phyloP scores from a whole-genome alignment of 2,329 filamentous ascomycete species.

The Pezicula rhizophila region DNA sequence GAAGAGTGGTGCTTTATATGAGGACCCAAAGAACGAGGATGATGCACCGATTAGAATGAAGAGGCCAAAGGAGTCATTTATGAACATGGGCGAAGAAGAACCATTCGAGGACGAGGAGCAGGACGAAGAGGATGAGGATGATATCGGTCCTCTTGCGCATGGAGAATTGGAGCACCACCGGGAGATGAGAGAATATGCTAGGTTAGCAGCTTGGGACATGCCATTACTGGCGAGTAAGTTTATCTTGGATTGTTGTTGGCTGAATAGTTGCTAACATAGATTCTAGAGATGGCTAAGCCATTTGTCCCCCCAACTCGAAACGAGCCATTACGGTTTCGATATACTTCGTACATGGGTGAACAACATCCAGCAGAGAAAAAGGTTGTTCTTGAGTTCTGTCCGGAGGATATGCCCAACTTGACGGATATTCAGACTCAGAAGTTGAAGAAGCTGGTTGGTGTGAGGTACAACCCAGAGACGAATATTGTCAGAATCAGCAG shows the following conservation, averaged over 20 bases:
- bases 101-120: conserved; percentile 23
- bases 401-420: conserved; percentile 63
- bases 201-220: conserved; percentile 92
- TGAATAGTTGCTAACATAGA: conserved; percentile 10
- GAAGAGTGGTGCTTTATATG: background rate
- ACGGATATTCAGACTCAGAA: conserved; percentile 66
- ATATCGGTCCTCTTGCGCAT: conserved; percentile 78
- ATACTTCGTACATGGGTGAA: conserved; percentile 95
- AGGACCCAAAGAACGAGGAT: background rate
- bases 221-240: conserved; percentile 77
- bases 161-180: conserved; percentile 81
- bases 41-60: conserved; percentile 3
- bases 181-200: conserved; percentile 81
- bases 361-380: conserved; percentile 86
- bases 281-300: conserved; percentile 71
- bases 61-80: conserved; percentile 25
- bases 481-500: conserved; percentile 83
- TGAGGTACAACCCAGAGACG: conserved; percentile 80
- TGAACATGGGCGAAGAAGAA: conserved; percentile 26
- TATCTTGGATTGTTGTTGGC: background rate
- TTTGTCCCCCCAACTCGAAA: conserved; percentile 64
- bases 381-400: conserved; percentile 86
- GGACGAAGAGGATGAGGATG: conserved; percentile 66
- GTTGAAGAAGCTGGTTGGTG: conserved; percentile 78
- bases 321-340: conserved; percentile 83